phyloP scores from a whole-genome alignment of 306 rosid species.

The Gastrolobium villosum region DNA sequence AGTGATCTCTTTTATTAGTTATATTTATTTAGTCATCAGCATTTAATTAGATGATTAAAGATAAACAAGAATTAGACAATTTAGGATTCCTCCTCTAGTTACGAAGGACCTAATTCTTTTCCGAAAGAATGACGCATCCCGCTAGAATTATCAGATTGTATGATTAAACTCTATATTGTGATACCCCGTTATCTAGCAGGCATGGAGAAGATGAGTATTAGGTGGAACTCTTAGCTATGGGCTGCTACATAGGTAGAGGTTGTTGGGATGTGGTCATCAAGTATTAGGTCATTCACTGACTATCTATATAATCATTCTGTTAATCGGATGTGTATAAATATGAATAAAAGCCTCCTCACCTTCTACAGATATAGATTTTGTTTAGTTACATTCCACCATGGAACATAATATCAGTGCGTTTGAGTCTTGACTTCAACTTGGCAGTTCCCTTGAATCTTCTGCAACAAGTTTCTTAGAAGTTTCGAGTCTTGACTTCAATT shows the following conservation, averaged over 20 bases:
- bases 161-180: no score
- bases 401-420: neutral
- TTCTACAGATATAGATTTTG: neutral
- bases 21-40: no score
- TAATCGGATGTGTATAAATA: neutral
- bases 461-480: neutral
- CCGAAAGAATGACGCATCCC: no score
- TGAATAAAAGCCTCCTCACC: neutral
- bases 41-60: no score
- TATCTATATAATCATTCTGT: neutral
- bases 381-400: neutral
- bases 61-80: no score
- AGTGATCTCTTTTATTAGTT: no score
- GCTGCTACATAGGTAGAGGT: no score
- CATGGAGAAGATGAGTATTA: neutral
- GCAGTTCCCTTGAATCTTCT: neutral
- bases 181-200: neutral
- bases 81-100: no score
- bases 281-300: neutral
- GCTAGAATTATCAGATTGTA: no score
- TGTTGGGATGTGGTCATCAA: neutral
- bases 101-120: no score
- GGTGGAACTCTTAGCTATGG: no score
- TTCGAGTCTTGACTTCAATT: constrained; percentile 5
- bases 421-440: constrained; percentile 1